phyloP scores from a whole-genome alignment of 2,329 filamentous ascomycete species.

The Dryadomyces quercus-mongolicae region DNA sequence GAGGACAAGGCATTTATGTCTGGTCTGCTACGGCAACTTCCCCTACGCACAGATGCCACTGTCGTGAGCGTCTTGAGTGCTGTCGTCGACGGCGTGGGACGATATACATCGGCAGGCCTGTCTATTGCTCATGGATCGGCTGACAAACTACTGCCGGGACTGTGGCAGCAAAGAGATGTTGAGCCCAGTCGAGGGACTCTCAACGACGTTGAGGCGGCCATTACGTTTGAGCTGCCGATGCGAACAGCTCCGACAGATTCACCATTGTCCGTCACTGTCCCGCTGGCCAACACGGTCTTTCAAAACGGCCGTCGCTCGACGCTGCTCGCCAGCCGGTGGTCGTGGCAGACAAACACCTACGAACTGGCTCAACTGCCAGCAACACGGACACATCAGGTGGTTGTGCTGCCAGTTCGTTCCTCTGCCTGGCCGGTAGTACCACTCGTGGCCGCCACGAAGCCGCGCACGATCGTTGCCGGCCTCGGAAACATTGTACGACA shows the following conservation, averaged over 20 bases:
- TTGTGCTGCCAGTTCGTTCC: slow-evolving; percentile 1
- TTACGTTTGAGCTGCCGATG: slow-evolving; percentile 27
- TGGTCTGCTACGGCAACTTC: slow-evolving; percentile 17
- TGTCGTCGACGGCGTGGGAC: slow-evolving; percentile 42
- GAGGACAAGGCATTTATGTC: slow-evolving; percentile 28
- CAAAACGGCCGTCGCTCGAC: slow-evolving; percentile 54
- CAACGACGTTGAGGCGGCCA: slow-evolving; percentile 26
- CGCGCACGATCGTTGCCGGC: slow-evolving; percentile 49
- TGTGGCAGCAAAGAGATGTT: slow-evolving; percentile 24
- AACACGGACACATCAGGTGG: slow-evolving; percentile 18
- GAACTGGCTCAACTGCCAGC: slow-evolving; percentile 8
- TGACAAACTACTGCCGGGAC: slow-evolving; percentile 28
- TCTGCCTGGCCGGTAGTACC: slow-evolving; percentile 20
- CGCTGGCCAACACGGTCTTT: slow-evolving; percentile 69
- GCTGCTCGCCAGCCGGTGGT: slow-evolving; percentile 34
- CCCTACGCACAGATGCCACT: slow-evolving; percentile 7
- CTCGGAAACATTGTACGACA: slow-evolving; percentile 71
- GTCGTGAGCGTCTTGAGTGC: slow-evolving; percentile 40
- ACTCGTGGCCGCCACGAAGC: slow-evolving; percentile 49
- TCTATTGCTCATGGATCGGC: slow-evolving; percentile 36
- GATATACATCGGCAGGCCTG: slow-evolving; percentile 27
- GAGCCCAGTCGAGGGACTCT: too few species aligned
- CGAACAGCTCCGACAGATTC: too few species aligned
- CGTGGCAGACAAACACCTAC: slow-evolving; percentile 4
- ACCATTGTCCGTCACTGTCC: slow-evolving; percentile 42